Conservation (phyloP, 768 basidiomycete species). For the Polyporus arcularius region DNA sequence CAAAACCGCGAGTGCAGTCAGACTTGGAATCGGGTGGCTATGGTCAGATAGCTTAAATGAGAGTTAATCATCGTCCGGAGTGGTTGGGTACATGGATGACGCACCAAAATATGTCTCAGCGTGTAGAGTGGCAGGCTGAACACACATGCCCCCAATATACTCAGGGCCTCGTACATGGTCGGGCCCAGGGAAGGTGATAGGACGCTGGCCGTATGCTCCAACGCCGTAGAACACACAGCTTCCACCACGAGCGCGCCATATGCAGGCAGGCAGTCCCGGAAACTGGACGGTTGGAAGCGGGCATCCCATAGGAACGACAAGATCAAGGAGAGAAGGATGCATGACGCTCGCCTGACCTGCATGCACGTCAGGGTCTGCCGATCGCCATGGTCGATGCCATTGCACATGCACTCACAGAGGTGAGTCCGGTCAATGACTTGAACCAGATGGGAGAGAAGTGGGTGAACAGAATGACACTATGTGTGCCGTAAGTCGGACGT, state of each 20-base stretch:
- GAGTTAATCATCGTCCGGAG: background rate
- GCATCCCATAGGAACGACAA: conserved; percentile 63
- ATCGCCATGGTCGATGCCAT: background rate
- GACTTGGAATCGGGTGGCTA: conserved; percentile 52
- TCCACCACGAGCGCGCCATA: conserved; percentile 67
- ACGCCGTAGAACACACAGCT: conserved; percentile 56
- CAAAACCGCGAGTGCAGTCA: conserved; percentile 57
- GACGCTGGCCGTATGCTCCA: conserved; percentile 62
- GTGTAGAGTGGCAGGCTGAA: conserved; percentile 66
- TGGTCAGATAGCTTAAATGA: conserved; percentile 27
- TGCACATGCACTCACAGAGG: conserved; percentile 42
- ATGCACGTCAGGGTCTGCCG: background rate
- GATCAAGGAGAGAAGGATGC: conserved; percentile 48
- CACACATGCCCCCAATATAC: conserved; percentile 61
- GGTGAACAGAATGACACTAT: conserved; percentile 66
- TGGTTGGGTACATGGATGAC: conserved; percentile 19
- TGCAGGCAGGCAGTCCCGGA: conserved; percentile 54
- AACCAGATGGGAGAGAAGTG: conserved; percentile 74
- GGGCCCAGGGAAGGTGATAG: conserved; percentile 60
- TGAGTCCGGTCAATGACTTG: conserved; percentile 48
- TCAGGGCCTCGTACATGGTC: conserved; percentile 55
- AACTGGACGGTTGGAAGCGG: conserved; percentile 39
- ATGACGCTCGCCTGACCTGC: conserved; percentile 53
- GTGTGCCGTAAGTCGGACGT: background rate
- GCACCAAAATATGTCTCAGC: conserved; percentile 58